phyloP scores from a whole-genome alignment of 805 yeast genomes.

The Scheffersomyces coipomensis region DNA sequence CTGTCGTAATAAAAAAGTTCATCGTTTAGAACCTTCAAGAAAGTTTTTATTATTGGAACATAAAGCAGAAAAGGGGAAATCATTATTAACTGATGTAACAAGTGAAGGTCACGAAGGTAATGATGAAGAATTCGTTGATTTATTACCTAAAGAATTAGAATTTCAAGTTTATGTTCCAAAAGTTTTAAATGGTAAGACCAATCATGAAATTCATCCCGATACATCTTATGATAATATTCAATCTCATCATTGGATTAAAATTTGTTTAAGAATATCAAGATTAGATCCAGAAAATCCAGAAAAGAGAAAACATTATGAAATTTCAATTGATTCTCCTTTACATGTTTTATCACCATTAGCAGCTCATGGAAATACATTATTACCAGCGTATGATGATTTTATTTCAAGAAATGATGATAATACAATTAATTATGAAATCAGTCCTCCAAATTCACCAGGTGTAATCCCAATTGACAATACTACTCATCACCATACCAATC shows the following conservation, averaged over 20 bases:
- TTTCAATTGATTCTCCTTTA: slow-evolving; percentile 92
- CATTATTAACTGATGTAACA: slow-evolving; percentile 41
- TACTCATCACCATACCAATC: background rate
- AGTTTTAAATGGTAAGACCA: slow-evolving; percentile 51
- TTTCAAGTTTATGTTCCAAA: slow-evolving; percentile 86
- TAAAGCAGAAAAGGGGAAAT: slow-evolving; percentile 53
- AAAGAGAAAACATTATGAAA: slow-evolving; percentile 89
- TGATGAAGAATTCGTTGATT: slow-evolving; percentile 48
- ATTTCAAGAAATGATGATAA: slow-evolving; percentile 4
- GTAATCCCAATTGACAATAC: slow-evolving; percentile 44
- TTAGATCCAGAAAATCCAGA: slow-evolving; percentile 49
- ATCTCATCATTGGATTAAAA: slow-evolving; percentile 93
- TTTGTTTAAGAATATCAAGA: slow-evolving; percentile 76
- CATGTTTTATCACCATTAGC: slow-evolving; percentile 76
- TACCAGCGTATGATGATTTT: slow-evolving; percentile 63
- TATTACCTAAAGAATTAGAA: slow-evolving; percentile 76
- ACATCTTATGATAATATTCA: slow-evolving; percentile 78
- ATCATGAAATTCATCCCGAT: slow-evolving; percentile 69
- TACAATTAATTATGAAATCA: slow-evolving; percentile 5
- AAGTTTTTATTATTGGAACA: slow-evolving; percentile 81
- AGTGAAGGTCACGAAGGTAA: slow-evolving; percentile 25
- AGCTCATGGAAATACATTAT: slow-evolving; percentile 73
- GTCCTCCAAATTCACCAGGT: slow-evolving; percentile 57
- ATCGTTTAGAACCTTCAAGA: slow-evolving; percentile 85
- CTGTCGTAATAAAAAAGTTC: slow-evolving; percentile 82